Evolutionary conservation across 116 monocot species (phyloP).

Genomic region (Trichopus zeylanicus): DNA sequence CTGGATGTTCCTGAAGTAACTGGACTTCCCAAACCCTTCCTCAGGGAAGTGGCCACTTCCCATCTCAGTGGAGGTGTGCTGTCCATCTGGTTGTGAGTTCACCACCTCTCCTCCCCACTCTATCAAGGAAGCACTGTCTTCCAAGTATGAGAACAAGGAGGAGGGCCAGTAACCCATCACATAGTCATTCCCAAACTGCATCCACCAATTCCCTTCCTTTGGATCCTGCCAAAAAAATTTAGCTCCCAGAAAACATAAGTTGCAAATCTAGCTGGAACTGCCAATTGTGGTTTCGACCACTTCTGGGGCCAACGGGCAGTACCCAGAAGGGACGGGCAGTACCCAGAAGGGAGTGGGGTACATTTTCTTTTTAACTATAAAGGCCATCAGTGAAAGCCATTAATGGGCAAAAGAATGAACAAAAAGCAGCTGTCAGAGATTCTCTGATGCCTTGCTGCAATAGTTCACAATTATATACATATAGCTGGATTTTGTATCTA

Average conservation of each 20-base stretch:
- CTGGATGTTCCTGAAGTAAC: constrained; percentile 61
- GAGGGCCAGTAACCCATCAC: constrained; percentile 71
- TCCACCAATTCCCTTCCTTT: constrained; percentile 69
- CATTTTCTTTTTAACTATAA: too few species aligned
- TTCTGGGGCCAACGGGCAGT: too few species aligned
- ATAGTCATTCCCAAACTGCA: constrained; percentile 46
- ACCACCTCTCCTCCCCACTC: constrained; percentile 69
- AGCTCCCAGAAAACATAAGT: too few species aligned
- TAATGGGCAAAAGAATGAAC: background rate
- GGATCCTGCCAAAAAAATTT: constrained; percentile 33
- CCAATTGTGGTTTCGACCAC: too few species aligned
- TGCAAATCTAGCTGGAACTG: too few species aligned
- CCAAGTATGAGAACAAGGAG: constrained; percentile 52
- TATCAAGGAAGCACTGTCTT: constrained; percentile 42
- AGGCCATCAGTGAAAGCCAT: too few species aligned
- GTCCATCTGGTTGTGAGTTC: constrained; percentile 37
- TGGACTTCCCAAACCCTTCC: constrained; percentile 52
- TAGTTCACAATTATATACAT: too few species aligned
- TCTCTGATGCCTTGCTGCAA: constrained; percentile 11
- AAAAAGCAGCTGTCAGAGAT: constrained; percentile 20
- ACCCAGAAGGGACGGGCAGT: too few species aligned
- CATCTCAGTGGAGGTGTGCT: constrained; percentile 59
- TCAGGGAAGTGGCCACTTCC: constrained; percentile 59
- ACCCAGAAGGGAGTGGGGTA: background rate
- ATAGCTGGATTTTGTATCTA: background rate